Base-by-base conservation (phyloP, 192 early-diverging fungal genomes). In the Chytriomyces sp. region DNA sequence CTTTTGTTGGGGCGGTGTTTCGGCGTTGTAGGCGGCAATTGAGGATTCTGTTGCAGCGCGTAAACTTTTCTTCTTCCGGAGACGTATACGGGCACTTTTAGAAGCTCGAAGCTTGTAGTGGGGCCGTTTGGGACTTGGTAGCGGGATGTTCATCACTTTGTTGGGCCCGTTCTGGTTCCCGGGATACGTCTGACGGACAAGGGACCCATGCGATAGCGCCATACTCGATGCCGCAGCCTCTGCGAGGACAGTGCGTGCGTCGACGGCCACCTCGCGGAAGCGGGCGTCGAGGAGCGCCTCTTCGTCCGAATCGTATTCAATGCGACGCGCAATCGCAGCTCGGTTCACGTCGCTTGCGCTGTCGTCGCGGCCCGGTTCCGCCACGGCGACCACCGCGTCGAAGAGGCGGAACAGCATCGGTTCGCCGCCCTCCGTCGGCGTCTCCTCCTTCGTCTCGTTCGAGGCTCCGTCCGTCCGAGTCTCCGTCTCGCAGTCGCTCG, bases 301-400 rank as follows among this genome's bases (percentile, higher is more conserved):
- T 28, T 68, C 65, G 28, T 68, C 65, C 6, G 28, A 34, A 52
- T 68, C 65, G 14, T 55, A 44, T 55, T 68, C 65, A 39, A 22
- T 44, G 44, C 39, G n/a, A 37, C 62, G 36, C 12, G 62, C 39
- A 41, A 44, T 26, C 14, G 19, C 5, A 10, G 38, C 59, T 14
- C 12, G 12, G 17, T 61, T 22, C 44, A 49, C 44, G 44, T 14
- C 44, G 22, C 17, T 49, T 14, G 14, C 14, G 44, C 17, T n/a
- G 44, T 49, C 44, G 2, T 14, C 22, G 14, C 17, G 44, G 44
- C 22, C 44, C 6, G n/a, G 1, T 14, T 64, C 62, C 39, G 25
- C 25, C 14, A 64, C 17, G 4, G 8, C 6, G 30, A 64, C 62
- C 30, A 25, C 26, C 8, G 34, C 22, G 62, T 64, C 62, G 37